phyloP scores from a whole-genome alignment of 2,329 filamentous ascomycete genomes.

The Aspergillus flavus region DNA sequence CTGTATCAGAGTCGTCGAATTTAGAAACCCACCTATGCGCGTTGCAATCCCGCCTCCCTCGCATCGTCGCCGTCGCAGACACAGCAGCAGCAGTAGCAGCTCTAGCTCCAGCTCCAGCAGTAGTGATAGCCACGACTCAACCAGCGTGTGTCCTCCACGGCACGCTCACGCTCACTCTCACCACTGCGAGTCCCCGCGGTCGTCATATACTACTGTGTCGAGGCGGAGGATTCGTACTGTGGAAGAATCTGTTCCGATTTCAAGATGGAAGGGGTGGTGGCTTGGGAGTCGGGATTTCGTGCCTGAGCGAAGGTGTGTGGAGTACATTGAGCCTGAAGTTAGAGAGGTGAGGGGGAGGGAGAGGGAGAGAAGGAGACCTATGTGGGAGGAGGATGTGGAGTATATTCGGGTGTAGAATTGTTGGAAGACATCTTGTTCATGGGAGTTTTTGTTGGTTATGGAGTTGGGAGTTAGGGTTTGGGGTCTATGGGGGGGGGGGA shows the following conservation, averaged over 20 bases:
- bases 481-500: neutral
- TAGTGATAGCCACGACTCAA: conserved; percentile 5
- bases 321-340: conserved; percentile 17
- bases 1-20: conserved; percentile 17
- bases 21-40: conserved; percentile 9
- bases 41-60: conserved; percentile 4
- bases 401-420: conserved; percentile 19
- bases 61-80: neutral
- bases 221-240: conserved; percentile 12
- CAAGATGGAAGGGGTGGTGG: neutral
- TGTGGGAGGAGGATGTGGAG: conserved; percentile 17
- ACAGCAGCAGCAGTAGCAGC: conserved; percentile 4
- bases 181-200: neutral
- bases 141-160: neutral
- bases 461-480: neutral
- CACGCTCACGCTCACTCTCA: neutral
- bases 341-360: conserved; percentile 3
- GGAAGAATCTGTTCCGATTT: conserved; percentile 15
- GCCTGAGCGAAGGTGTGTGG: conserved; percentile 15
- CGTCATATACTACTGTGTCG: conserved; percentile 17
- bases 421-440: neutral
- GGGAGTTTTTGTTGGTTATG: neutral
- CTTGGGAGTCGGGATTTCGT: conserved; percentile 4
- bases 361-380: conserved; percentile 4
- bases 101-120: neutral